Conservation (phyloP, 352 stramenopile genomes). For the Phytophthora ramorum region DNA sequence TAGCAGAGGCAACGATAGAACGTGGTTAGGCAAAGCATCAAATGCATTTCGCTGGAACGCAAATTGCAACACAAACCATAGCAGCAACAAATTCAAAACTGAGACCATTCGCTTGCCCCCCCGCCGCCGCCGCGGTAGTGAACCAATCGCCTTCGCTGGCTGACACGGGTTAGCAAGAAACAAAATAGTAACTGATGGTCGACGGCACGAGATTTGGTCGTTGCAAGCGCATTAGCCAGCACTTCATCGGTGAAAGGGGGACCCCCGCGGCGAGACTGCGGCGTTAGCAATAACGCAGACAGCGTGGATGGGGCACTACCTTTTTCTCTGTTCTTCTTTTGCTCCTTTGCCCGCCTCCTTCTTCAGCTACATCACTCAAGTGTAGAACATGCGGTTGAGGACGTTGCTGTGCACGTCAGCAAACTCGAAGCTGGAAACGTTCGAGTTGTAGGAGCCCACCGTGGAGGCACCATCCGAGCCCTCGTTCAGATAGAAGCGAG, state of each 20-base stretch:
- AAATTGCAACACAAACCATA: slow-evolving; percentile 2
- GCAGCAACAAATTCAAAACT: slow-evolving; percentile 16
- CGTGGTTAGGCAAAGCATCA: too few relatives aligned
- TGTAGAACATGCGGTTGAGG: slow-evolving; percentile 64
- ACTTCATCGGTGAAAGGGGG: neutral
- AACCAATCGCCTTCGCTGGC: neutral
- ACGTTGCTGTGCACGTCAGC: slow-evolving; percentile 59
- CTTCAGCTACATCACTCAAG: slow-evolving; percentile 21
- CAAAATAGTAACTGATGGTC: neutral
- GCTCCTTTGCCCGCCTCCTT: slow-evolving; percentile 44
- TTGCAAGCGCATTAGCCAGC: slow-evolving; percentile 19
- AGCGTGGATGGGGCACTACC: slow-evolving; percentile 3
- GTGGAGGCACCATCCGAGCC: slow-evolving; percentile 60
- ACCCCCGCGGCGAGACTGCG: too few relatives aligned
- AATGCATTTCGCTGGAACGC: too few relatives aligned
- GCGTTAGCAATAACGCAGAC: neutral
- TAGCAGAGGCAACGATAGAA: neutral
- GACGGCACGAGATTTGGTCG: slow-evolving; percentile 2
- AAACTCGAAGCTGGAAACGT: slow-evolving; percentile 63
- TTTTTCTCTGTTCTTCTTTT: slow-evolving; percentile 42
- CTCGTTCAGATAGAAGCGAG: slow-evolving; percentile 81
- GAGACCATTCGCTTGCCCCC: slow-evolving; percentile 14
- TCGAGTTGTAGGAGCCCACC: slow-evolving; percentile 61
- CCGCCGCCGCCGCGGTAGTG: neutral
- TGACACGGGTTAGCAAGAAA: slow-evolving; percentile 10